A percentile compares a stretch with the other conserved stretches of the same genome.
These are phyloP conservation scores for Trichoderma aggressivum DNA, from an alignment of 2,329 filamentous ascomycete species.

Conservation along the genomic window DNA sequence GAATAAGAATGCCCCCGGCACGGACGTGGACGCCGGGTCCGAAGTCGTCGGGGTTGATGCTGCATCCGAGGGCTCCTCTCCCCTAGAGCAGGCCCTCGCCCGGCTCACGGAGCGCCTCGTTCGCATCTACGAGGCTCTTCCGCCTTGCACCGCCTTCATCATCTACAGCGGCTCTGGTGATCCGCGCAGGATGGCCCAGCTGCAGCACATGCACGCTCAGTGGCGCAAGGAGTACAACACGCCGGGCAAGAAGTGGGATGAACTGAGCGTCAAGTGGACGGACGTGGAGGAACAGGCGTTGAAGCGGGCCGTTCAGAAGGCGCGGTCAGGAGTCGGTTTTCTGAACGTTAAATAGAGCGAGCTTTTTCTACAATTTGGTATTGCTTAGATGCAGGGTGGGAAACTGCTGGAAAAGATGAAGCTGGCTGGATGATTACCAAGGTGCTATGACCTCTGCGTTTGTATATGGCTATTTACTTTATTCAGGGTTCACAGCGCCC, in stretches of 20 bases:
- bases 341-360: constrained; percentile 56
- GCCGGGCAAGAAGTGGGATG: constrained; percentile 62
- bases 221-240: constrained; percentile 64
- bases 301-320: constrained; percentile 52
- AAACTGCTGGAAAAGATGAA: neutral
- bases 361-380: neutral
- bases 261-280: constrained; percentile 65
- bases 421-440: neutral
- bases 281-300: constrained; percentile 63
- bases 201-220: constrained; percentile 58
- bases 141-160: constrained; percentile 63
- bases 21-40: constrained; percentile 12
- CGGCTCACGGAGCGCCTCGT: constrained; percentile 48
- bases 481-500: neutral
- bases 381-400: neutral
- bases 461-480: neutral
- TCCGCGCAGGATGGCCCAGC: constrained; percentile 61
- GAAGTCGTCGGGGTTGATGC: constrained; percentile 19
- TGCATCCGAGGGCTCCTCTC: constrained; percentile 24
- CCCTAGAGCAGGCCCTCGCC: constrained; percentile 46
- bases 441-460: neutral
- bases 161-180: constrained; percentile 65
- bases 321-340: constrained; percentile 62
- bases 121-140: constrained; percentile 55
- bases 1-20: constrained; percentile 52